A percentile compares a stretch with the other conserved stretches of the same genome.
phyloP scores from a whole-genome alignment of 1,139 yeast species.

The Pichia cactophila region DNA sequence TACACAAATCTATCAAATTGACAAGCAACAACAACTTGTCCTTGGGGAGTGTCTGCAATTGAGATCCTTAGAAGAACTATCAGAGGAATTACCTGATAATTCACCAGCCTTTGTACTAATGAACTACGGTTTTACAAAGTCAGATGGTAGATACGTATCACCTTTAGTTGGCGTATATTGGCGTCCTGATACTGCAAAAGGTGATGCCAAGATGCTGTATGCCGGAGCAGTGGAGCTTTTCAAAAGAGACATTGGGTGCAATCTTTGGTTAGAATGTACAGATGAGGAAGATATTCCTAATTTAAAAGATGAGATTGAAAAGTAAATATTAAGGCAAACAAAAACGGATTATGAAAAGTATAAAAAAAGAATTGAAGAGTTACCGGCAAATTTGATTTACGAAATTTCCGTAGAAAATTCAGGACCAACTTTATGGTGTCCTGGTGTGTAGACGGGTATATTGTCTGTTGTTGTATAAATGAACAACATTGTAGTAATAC shows the following conservation, averaged over 20 bases:
- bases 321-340: constrained; percentile 1
- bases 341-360: not conserved
- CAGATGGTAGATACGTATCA: constrained; percentile 65
- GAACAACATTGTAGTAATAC: constrained; percentile 45
- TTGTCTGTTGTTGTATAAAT: constrained; percentile 30
- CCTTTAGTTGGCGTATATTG: constrained; percentile 79
- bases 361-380: not conserved
- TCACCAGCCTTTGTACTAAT: constrained; percentile 68
- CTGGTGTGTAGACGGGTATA: constrained; percentile 8
- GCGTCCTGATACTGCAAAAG: constrained; percentile 79
- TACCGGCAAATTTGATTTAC: no score
- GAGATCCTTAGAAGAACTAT: constrained; percentile 58
- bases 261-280: constrained; percentile 42
- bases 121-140: constrained; percentile 61
- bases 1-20: constrained; percentile 54
- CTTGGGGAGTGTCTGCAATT: constrained; percentile 33
- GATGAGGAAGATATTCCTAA: constrained; percentile 60
- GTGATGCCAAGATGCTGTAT: constrained; percentile 72
- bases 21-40: constrained; percentile 51
- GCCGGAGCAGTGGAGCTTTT: constrained; percentile 85
- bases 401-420: not conserved
- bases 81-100: constrained; percentile 76
- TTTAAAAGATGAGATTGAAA: constrained; percentile 29
- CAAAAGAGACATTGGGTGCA: constrained; percentile 69
- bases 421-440: not conserved